These are phyloP conservation scores for Candida arabinofermentans DNA, from an alignment of 805 yeast genomes.

Conservation along the genomic window DNA sequence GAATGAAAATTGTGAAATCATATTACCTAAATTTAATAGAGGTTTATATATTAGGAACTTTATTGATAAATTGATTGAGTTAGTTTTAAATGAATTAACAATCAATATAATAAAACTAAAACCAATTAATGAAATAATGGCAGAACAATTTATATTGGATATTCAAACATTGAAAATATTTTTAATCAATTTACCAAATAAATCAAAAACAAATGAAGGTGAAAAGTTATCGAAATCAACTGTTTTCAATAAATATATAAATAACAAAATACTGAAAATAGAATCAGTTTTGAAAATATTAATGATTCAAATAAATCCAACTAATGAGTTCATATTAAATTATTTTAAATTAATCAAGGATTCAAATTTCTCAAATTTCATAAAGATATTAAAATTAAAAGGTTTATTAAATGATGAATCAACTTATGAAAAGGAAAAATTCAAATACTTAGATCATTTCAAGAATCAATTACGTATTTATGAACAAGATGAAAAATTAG, in stretches of 20 bases:
- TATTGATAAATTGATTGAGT: slow-evolving; percentile 72
- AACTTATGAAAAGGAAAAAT: slow-evolving; percentile 33
- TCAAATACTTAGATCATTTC: slow-evolving; percentile 37
- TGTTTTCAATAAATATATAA: slow-evolving; percentile 25
- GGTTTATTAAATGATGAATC: slow-evolving; percentile 34
- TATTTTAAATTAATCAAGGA: slow-evolving; percentile 70
- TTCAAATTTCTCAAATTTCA: slow-evolving; percentile 55
- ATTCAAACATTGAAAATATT: slow-evolving; percentile 57
- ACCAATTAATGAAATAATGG: slow-evolving; percentile 64
- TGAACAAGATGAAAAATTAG: slow-evolving; percentile 25
- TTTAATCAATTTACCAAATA: slow-evolving; percentile 45
- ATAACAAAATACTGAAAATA: slow-evolving; percentile 28
- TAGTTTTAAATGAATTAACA: slow-evolving; percentile 51
- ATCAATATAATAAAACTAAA: slow-evolving; percentile 55
- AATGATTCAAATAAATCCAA: slow-evolving; percentile 63
- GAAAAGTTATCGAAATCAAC: slow-evolving; percentile 25
- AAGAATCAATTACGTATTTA: slow-evolving; percentile 33
- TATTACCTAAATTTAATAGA: slow-evolving; percentile 58
- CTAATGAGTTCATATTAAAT: slow-evolving; percentile 54
- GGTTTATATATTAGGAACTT: slow-evolving; percentile 69
- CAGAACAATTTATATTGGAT: slow-evolving; percentile 82
- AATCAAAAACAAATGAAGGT: slow-evolving; percentile 36
- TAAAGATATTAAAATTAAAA: slow-evolving; percentile 61
- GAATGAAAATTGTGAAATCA: slow-evolving; percentile 40
- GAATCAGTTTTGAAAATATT: slow-evolving; percentile 69